These are phyloP conservation scores for Omphalea diandra DNA, from an alignment of 441 rosid genomes.

Conservation along the genomic window DNA sequence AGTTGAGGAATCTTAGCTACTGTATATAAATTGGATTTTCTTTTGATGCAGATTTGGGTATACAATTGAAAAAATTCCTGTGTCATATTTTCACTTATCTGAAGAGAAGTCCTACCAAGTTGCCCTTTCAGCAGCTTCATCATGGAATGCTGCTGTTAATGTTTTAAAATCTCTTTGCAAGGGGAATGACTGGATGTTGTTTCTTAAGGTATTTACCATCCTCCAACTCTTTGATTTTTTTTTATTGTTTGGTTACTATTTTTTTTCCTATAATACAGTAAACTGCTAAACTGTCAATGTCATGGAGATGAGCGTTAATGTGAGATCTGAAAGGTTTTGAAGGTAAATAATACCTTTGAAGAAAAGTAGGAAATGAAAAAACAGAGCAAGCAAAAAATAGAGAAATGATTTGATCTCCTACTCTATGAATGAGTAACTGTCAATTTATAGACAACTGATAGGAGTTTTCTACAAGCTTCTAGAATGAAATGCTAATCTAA, in stretches of 20 bases:
- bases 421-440: too few species aligned
- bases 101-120: conserved; percentile 50
- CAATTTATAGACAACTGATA: too few species aligned
- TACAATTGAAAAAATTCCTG: conserved; percentile 67
- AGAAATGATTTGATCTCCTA: too few species aligned
- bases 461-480: too few species aligned
- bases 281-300: too few species aligned
- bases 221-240: not conserved
- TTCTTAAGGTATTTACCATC: conserved; percentile 58
- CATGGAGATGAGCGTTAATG: not conserved
- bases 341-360: not conserved
- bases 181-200: conserved; percentile 77
- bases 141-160: conserved; percentile 58
- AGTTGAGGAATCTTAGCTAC: not conserved
- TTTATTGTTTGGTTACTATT: not conserved
- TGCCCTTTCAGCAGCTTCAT: conserved; percentile 53
- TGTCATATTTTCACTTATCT: conserved; percentile 59
- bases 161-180: conserved; percentile 61
- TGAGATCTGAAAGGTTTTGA: conserved; percentile 2
- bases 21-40: conserved; percentile 18
- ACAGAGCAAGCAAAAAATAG: too few species aligned
- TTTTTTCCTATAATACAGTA: not conserved
- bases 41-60: conserved; percentile 68
- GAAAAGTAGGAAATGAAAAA: not conserved
- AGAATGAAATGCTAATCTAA: too few species aligned